phyloP scores from a whole-genome alignment of 2,329 filamentous ascomycete species.

The Akanthomyces lecanii region DNA sequence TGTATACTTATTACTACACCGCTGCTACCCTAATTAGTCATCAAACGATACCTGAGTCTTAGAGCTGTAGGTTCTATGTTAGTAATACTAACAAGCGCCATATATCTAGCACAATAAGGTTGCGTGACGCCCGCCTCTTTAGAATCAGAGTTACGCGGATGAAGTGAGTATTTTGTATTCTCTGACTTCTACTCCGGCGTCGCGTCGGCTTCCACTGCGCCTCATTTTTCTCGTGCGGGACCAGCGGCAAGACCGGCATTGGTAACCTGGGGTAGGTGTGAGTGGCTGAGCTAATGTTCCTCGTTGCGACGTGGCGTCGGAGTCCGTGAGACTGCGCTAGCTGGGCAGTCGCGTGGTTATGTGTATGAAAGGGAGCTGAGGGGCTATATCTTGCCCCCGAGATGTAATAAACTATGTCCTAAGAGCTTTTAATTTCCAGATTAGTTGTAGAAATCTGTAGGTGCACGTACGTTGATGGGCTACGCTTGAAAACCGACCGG shows the following conservation, averaged over 20 bases:
- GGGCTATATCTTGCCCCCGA: neutral
- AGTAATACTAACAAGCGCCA: neutral
- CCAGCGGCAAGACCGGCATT: neutral
- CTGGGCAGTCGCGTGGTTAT: neutral
- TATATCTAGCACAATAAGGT: neutral
- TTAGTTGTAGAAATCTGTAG: too few relatives aligned
- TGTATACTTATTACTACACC: too few relatives aligned
- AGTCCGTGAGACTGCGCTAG: neutral
- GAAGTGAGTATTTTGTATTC: neutral
- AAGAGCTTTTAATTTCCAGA: too few relatives aligned
- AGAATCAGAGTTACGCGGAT: neutral
- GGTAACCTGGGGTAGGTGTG: constrained; percentile 3
- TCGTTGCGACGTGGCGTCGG: neutral
- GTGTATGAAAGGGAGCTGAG: neutral
- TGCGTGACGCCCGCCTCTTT: neutral
- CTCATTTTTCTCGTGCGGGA: neutral
- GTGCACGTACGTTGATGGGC: neutral
- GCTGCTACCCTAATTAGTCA: too few relatives aligned
- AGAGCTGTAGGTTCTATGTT: too few relatives aligned
- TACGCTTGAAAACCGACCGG: neutral
- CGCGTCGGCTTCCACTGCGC: neutral
- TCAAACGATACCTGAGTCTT: too few relatives aligned
- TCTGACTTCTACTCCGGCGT: neutral
- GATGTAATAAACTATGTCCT: neutral
- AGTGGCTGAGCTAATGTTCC: neutral